A percentile compares a stretch with the other conserved stretches of the same genome.
These are phyloP conservation scores for Scenedesmus sp. DNA, from an alignment of 163 green algal species.

Conservation along the genomic window DNA sequence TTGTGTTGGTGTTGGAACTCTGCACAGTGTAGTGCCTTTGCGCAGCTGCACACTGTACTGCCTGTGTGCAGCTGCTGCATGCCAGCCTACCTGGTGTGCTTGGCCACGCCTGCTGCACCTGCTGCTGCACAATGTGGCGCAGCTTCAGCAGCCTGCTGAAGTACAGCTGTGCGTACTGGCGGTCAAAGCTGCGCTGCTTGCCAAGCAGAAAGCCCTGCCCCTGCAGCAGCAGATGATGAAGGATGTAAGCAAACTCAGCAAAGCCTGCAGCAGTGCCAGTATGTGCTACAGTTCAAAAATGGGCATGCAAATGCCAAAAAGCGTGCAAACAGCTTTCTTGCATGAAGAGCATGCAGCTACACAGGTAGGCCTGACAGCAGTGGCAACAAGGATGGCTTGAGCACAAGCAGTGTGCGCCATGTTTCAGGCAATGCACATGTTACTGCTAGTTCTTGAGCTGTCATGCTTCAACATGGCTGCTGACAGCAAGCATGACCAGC, in stretches of 20 bases:
- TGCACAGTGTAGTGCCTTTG: neutral
- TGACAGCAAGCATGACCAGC: too few species aligned
- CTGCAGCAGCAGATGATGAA: slow-evolving; percentile 64
- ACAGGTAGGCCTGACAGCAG: neutral
- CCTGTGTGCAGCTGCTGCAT: neutral
- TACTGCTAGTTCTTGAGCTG: too few species aligned
- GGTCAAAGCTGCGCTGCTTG: slow-evolving; percentile 75
- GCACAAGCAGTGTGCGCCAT: too few species aligned
- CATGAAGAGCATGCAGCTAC: too few species aligned
- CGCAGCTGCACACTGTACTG: neutral
- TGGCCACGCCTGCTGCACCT: slow-evolving; percentile 79
- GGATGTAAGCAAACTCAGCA: too few species aligned
- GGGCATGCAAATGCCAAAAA: too few species aligned
- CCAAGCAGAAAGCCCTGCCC: slow-evolving; percentile 75
- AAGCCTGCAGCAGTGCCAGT: neutral
- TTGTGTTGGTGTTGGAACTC: neutral
- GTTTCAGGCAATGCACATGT: too few species aligned
- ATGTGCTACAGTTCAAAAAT: too few species aligned
- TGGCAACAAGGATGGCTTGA: too few species aligned
- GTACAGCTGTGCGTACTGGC: slow-evolving; percentile 97
- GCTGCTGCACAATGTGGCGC: slow-evolving; percentile 64
- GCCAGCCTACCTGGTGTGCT: slow-evolving; percentile 67
- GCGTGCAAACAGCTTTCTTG: too few species aligned
- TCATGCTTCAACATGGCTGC: too few species aligned
- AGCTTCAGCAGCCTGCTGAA: slow-evolving; percentile 89